phyloP scores from a whole-genome alignment of 1,139 yeast genomes.

The Kodamaea alishanica region DNA sequence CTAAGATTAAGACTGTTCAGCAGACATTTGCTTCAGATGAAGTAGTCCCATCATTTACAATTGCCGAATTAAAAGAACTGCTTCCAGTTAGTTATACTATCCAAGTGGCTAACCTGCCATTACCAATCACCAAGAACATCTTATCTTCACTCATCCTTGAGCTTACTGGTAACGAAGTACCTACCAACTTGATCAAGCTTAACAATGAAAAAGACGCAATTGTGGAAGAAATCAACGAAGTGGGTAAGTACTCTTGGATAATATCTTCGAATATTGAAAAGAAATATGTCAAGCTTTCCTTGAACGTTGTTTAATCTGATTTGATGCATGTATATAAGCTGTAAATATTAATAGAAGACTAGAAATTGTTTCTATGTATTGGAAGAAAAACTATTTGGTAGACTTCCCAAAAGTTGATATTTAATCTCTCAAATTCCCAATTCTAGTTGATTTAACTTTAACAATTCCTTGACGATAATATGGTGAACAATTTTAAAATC shows the following conservation, averaged over 20 bases:
- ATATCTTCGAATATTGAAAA: conserved; percentile 25
- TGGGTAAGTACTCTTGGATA: conserved; percentile 32
- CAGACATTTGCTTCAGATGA: conserved; percentile 14
- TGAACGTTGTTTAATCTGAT: neutral
- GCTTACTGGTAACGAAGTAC: conserved; percentile 31
- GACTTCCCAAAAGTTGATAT: no score
- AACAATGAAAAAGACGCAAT: conserved; percentile 12
- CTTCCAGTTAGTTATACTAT: conserved; percentile 30
- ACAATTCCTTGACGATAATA: no score
- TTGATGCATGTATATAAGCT: neutral
- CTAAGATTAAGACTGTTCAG: conserved; percentile 8
- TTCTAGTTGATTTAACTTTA: no score
- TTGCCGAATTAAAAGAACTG: conserved; percentile 30
- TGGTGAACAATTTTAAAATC: no score
- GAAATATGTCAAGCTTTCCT: conserved; percentile 10
- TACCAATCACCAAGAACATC: conserved; percentile 29
- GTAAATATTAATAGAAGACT: conserved; percentile 1
- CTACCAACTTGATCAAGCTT: conserved; percentile 22
- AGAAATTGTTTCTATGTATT: no score
- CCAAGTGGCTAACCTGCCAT: conserved; percentile 10
- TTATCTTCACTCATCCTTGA: conserved; percentile 26
- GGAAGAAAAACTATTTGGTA: no score
- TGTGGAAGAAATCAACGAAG: conserved; percentile 20
- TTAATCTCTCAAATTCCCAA: no score
- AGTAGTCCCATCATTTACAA: conserved; percentile 19